Evolutionary conservation across 192 early-diverging fungal species (phyloP).

Genomic region (Gonapodya prolifera): DNA sequence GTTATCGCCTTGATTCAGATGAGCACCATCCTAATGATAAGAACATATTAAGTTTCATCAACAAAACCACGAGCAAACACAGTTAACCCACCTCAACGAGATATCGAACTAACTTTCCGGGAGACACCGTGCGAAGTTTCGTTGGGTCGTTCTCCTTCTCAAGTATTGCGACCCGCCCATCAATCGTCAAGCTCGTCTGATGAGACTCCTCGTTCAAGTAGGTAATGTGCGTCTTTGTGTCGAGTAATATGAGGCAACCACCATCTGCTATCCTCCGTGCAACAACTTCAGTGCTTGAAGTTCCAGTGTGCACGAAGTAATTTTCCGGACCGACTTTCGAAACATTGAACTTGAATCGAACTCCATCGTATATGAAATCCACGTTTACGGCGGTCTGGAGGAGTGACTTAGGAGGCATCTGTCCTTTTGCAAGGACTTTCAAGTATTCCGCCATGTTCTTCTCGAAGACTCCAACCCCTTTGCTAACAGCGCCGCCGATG

Average conservation of each 20-base stretch:
- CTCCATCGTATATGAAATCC: slow-evolving; percentile 85
- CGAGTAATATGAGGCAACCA: slow-evolving; percentile 77
- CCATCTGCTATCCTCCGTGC: slow-evolving; percentile 82
- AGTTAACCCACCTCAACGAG: slow-evolving; percentile 46
- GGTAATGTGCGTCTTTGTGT: slow-evolving; percentile 82
- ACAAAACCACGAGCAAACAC: not conserved
- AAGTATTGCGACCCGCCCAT: slow-evolving; percentile 80
- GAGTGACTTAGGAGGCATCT: slow-evolving; percentile 64
- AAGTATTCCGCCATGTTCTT: slow-evolving; percentile 62
- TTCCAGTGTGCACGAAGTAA: slow-evolving; percentile 69
- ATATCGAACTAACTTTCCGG: slow-evolving; percentile 91
- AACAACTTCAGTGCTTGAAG: slow-evolving; percentile 67
- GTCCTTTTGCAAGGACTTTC: slow-evolving; percentile 79
- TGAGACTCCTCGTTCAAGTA: slow-evolving; percentile 84
- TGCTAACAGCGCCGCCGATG: slow-evolving; percentile 82
- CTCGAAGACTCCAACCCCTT: slow-evolving; percentile 57
- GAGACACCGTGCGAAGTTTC: slow-evolving; percentile 86
- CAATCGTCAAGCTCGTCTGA: slow-evolving; percentile 75
- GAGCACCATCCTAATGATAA: slow-evolving; percentile 52
- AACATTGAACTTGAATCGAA: slow-evolving; percentile 82
- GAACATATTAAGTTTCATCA: not conserved
- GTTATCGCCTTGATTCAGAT: slow-evolving; percentile 75
- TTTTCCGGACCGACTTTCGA: slow-evolving; percentile 67
- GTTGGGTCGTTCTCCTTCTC: slow-evolving; percentile 98
- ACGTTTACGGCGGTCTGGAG: slow-evolving; percentile 61